Base-by-base conservation (phyloP, 192 early-diverging fungal species). In the Entomortierella chlamydospora region DNA sequence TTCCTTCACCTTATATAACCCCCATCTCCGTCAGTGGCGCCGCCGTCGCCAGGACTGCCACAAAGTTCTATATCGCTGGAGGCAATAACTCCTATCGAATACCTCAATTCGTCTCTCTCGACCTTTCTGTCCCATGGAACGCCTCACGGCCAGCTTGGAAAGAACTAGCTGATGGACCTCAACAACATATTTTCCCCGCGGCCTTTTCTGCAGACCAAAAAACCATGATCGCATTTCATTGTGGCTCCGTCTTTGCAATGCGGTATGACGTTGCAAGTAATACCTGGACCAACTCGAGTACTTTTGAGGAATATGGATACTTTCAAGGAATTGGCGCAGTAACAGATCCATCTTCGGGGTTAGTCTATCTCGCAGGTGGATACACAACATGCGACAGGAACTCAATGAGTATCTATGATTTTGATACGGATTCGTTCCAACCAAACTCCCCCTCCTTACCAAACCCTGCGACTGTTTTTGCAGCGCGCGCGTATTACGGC, bases 271-370 rank as follows among this genome's bases (percentile, higher is more conserved):
- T 79, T 29, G 61, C 10, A 2, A 49, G 20, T 1, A 22, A 70
- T 37, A 29, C 7, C 0, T 79, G 76, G 76, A 25, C 22, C 22
- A 26, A 15, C 6, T 70, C 68, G 0, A 34, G 18, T 18, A 20
- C 50, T 25, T 28, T 20, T 0, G 42, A 54, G 8, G 25, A 11
- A 26, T 29, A 55, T 28, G 37, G 29, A 22, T 2, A 1, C 2
- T 30, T 56, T 31, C 62, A 79, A 25, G 76, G 76, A 8, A 39
- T 70, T 30, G 62, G 76, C 26, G 68, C 76, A 8, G 76, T 79
- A 28, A 66, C 68, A 39, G 68, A 70, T 43, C 68, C 68, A 18
- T 4, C 20, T 12, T 70, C 68, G 17, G 67, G 67, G 1, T 50
- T 56, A 5, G 76, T 65, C 25, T 79, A 79, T 18, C 8, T 79